phyloP scores from a whole-genome alignment of 805 yeast species.

The Phaffomyces opuntiae region DNA sequence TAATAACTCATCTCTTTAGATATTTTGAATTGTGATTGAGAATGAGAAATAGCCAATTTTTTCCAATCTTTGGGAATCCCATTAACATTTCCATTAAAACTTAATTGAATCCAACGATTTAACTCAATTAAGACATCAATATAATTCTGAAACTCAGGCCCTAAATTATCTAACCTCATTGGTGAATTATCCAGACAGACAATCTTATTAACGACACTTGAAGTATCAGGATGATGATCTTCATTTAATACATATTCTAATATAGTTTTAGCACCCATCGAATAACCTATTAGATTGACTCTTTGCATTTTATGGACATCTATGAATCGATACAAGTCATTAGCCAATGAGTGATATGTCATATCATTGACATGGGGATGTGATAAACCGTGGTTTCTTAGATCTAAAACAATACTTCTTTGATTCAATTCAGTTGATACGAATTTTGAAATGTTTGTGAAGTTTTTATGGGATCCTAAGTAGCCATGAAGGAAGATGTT shows the following conservation, averaged over 20 bases:
- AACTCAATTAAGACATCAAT: constrained; percentile 6
- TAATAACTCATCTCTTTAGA: constrained; percentile 10
- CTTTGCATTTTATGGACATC: constrained; percentile 17
- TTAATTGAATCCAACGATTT: constrained; percentile 3
- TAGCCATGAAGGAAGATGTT: constrained; percentile 47
- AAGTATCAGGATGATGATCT: constrained; percentile 14
- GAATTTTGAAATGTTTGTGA: constrained; percentile 31
- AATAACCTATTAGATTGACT: constrained; percentile 41
- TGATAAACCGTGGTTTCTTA: constrained; percentile 51
- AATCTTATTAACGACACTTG: constrained; percentile 27
- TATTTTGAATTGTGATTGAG: constrained; percentile 6
- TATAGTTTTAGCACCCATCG: constrained; percentile 57
- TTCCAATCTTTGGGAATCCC: not conserved
- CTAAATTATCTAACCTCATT: constrained; percentile 23
- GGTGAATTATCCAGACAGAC: constrained; percentile 46
- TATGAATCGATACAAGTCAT: constrained; percentile 14
- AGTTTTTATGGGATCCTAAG: constrained; percentile 43
- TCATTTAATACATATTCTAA: constrained; percentile 34
- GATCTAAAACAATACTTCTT: constrained; percentile 34
- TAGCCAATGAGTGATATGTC: constrained; percentile 26
- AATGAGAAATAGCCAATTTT: not conserved
- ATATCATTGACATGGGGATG: constrained; percentile 34
- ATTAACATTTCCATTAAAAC: not conserved
- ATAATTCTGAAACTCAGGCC: constrained; percentile 21
- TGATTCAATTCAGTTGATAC: constrained; percentile 27